Conservation (phyloP, 192 early-diverging fungal species). For the Backusella liffmaniae region DNA sequence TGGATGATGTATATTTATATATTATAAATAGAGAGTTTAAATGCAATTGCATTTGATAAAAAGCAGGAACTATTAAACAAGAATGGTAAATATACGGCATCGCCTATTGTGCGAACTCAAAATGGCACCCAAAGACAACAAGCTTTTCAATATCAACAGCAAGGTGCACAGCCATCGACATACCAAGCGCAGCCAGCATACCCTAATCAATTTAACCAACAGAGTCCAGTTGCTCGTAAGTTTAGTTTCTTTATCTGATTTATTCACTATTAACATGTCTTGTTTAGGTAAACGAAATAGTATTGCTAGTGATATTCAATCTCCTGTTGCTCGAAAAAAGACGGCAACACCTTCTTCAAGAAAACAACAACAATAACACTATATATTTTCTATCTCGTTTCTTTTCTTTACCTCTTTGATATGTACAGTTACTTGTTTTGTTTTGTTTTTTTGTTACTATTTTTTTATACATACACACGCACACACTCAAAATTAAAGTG, state of each 20-base stretch:
- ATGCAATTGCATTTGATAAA: conserved; percentile 14
- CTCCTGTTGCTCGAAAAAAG: conserved; percentile 5
- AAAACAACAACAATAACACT: not conserved
- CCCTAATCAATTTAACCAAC: conserved; percentile 9
- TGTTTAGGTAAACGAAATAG: conserved; percentile 13
- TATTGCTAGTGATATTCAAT: conserved; percentile 4
- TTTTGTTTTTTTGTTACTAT: not conserved
- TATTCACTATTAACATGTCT: not conserved
- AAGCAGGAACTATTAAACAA: not conserved
- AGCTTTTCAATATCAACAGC: not conserved
- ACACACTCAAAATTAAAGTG: not conserved
- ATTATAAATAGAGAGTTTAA: conserved; percentile 13
- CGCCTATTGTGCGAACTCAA: conserved; percentile 24
- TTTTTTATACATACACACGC: not conserved
- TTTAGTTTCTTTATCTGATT: not conserved
- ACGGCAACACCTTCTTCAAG: not conserved
- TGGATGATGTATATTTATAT: not conserved
- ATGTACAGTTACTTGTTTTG: not conserved
- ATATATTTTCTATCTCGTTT: not conserved
- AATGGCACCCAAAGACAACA: conserved; percentile 2
- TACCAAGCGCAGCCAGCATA: conserved; percentile 14
- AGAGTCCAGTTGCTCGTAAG: conserved; percentile 12
- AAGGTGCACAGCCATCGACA: conserved; percentile 6
- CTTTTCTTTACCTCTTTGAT: not conserved
- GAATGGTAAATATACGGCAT: not conserved